phyloP scores from a whole-genome alignment of 371 early-diverging fungal genomes.

The Apophysomyces elegans region DNA sequence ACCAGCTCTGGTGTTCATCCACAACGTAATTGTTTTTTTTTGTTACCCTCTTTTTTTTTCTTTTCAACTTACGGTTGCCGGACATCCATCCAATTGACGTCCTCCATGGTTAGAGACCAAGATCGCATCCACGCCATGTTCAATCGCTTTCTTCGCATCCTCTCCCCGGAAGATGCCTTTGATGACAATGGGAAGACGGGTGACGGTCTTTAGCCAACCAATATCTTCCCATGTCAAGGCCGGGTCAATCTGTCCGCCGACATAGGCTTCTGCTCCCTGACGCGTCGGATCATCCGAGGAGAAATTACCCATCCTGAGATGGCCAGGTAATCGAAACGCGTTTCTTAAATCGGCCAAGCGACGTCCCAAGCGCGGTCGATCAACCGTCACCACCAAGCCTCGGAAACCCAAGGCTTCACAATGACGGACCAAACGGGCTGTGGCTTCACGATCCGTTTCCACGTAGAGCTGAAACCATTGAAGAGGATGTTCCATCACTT shows the following conservation, averaged over 20 bases:
- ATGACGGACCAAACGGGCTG: conserved; percentile 55
- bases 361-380: conserved; percentile 72
- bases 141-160: conserved; percentile 71
- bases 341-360: conserved; percentile 59
- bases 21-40: background rate
- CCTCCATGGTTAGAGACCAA: conserved; percentile 85
- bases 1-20: too few relatives aligned
- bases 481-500: conserved; percentile 17
- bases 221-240: conserved; percentile 73
- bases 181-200: conserved; percentile 67
- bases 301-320: conserved; percentile 19
- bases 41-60: too few relatives aligned
- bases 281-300: background rate
- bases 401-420: conserved; percentile 70
- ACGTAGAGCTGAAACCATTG: conserved; percentile 85
- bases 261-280: conserved; percentile 22
- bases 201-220: conserved; percentile 64
- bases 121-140: conserved; percentile 65
- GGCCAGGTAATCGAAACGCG: conserved; percentile 16
- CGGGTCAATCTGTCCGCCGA: conserved; percentile 27
- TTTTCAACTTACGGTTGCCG: conserved; percentile 40
- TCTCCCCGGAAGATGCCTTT: conserved; percentile 75
- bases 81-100: conserved; percentile 69
- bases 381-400: conserved; percentile 76
- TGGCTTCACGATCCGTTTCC: conserved; percentile 59